Base-by-base conservation (phyloP, 805 yeast genomes). In the Schizosaccharomyces pombe region DNA sequence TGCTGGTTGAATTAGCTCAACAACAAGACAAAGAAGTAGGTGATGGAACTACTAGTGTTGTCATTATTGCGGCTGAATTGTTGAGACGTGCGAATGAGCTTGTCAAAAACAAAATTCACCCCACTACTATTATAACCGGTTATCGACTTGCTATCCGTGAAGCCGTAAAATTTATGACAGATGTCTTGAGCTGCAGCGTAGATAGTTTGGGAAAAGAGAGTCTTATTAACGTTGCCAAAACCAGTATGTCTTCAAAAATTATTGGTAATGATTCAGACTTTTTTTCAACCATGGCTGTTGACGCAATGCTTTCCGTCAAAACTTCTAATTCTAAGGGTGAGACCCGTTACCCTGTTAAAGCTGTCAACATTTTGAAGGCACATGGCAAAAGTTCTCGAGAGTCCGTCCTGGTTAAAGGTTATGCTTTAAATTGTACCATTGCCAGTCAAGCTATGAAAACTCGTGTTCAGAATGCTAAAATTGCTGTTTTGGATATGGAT, bases 1-100 rank as follows among this genome's bases (percentile, higher is more conserved):
- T 91, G 62, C 72, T 91, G 56, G 98, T 91, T 53, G 97, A 91
- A 64, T 75, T 91, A 64, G 98, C 98, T 1, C 95, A 91, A 67
- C 97, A 91, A 68, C 99, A 91, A 71, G 99, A 91, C 67, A 78
- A 95, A 63, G 99, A 91, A 69, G 95, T 91, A 55, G 98, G 96
- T 57, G 97, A 87, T 64, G 97, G 97, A 61, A 87, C 99, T 47
- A 91, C 99, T 0, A 83, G 95, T 14, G 98, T 91, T 53, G 98
- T 91, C 43, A 86, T 91, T 58, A 80, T 93, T 65, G 97, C 98
- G 26, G 76, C 94, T 34, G 99, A 91, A 69, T 71, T 91, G 56
- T 73, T 91, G 63, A 83, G 83, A 63, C 76, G 95, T 59, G 98
- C 98, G 43, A 85, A 86, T 67, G 95, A 87, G 61, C 72, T 91